Evolutionary conservation across 2,329 filamentous ascomycete species (phyloP).

Genomic region (Colletotrichum gigasporum): DNA sequence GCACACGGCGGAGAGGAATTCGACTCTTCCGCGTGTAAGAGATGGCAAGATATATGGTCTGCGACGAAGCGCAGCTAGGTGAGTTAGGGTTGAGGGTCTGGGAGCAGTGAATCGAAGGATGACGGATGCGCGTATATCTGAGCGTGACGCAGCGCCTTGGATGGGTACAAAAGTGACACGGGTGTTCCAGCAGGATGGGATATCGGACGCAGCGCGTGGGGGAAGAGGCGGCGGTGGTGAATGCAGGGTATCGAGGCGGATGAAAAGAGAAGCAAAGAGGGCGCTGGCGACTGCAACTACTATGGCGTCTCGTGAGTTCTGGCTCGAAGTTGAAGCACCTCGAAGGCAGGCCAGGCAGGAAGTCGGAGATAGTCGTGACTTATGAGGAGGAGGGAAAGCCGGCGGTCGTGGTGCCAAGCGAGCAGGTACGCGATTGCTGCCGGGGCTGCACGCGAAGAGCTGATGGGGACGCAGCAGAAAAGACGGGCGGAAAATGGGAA

Average conservation of each 20-base stretch:
- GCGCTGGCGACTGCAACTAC: too few species aligned
- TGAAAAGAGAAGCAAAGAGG: not conserved
- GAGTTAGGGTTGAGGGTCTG: not conserved
- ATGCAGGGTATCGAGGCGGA: not conserved
- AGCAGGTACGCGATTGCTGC: conserved; percentile 28
- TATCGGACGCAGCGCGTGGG: not conserved
- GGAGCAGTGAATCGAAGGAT: not conserved
- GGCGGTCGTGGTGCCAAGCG: conserved; percentile 7
- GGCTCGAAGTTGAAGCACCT: not conserved
- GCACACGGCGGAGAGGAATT: not conserved
- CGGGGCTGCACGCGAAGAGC: conserved; percentile 26
- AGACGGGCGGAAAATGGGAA: conserved; percentile 9
- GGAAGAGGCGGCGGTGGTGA: not conserved
- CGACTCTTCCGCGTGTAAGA: conserved; percentile 1
- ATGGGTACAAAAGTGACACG: not conserved
- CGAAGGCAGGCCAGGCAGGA: conserved; percentile 28
- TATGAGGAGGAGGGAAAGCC: conserved; percentile 8
- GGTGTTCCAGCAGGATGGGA: not conserved
- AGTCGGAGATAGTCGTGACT: conserved; percentile 14
- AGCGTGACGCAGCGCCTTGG: not conserved
- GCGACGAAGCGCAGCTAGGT: not conserved
- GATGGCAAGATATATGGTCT: not conserved
- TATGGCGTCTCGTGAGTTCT: not conserved
- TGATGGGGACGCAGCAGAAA: conserved; percentile 10
- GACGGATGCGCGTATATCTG: not conserved